These are phyloP conservation scores for Aspergillus sp. DNA, from an alignment of 2,329 filamentous ascomycete species.

Conservation along the genomic window DNA sequence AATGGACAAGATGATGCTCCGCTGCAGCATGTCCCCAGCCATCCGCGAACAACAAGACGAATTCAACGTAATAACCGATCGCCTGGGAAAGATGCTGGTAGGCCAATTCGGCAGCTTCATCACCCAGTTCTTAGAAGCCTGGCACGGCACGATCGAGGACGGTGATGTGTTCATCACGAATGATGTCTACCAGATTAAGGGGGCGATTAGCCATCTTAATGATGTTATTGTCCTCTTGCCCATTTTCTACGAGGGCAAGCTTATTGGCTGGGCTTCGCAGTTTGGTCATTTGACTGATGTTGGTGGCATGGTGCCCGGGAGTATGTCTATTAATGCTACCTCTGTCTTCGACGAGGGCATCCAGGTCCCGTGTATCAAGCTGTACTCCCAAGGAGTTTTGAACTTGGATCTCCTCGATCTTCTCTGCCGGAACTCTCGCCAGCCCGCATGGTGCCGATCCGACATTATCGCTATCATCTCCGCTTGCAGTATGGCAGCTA, in stretches of 20 bases:
- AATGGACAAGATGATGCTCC: conserved; percentile 48
- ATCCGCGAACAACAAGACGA: conserved; percentile 49
- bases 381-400: conserved; percentile 39
- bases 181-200: conserved; percentile 44
- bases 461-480: conserved; percentile 44
- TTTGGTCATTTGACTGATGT: conserved; percentile 46
- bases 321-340: conserved; percentile 44
- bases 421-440: conserved; percentile 44
- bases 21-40: conserved; percentile 46
- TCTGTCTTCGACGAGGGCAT: conserved; percentile 47
- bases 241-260: conserved; percentile 38
- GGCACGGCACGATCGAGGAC: conserved; percentile 44
- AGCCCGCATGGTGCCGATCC: conserved; percentile 44
- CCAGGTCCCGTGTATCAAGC: conserved; percentile 45
- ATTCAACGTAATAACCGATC: conserved; percentile 48
- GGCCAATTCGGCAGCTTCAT: conserved; percentile 49
- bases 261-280: conserved; percentile 46
- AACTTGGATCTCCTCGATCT: conserved; percentile 41
- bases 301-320: conserved; percentile 44
- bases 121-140: conserved; percentile 40
- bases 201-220: conserved; percentile 46
- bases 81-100: conserved; percentile 45
- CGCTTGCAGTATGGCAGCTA: conserved; percentile 40
- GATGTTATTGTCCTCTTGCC: conserved; percentile 46
- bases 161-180: conserved; percentile 48